Base-by-base conservation (phyloP, 2,329 filamentous ascomycete species). In the Diatrype stigma region DNA sequence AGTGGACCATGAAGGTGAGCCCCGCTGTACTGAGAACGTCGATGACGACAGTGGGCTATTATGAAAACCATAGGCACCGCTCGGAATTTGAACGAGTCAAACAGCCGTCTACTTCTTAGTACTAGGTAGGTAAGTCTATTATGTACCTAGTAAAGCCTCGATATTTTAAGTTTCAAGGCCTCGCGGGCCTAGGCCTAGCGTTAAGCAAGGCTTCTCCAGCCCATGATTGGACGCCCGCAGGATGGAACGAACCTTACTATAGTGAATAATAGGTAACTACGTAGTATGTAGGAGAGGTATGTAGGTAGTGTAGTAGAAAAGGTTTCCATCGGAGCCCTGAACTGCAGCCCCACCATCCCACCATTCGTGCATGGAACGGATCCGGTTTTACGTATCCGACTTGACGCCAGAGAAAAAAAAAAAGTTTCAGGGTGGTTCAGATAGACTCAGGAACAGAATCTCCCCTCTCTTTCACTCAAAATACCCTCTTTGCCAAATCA, bases 321-420 rank as follows among this genome's bases (percentile, higher is more conserved):
- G 7, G 3, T 40, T 40, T 40, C 37, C 10, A 40, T 40, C 37
- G 37, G 37, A 12, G 19, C 37, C 19, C 17, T 40, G 8, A 22
- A 12, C 37, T 40, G 37, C 37, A 40, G 37, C 37, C 17, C 37
- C 37, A 30, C 26, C 26, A 37, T 17, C 14, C 40, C 19, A 16
- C 6, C 38, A 16, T 42, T 42, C 11, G 38, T 23, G 40, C 21
- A n/a, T 26, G 26, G 40, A 28, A 44, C 11, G 40, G 40, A 12
- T 22, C 40, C 22, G 7, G 22, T 44, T 35, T 35, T 21, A 46
- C 45, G 17, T 46, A 17, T 10, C 17, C 14, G 19, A 23, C 45
- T 35, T 32, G 28, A 32, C 45, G 45, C 45, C 45, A 35, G 34
- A 35, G 26, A 32, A 22, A 46, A 46, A 46, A n/a, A 46, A 46